phyloP scores from a whole-genome alignment of 2,329 filamentous ascomycete species.

The Apiospora malaysiana region DNA sequence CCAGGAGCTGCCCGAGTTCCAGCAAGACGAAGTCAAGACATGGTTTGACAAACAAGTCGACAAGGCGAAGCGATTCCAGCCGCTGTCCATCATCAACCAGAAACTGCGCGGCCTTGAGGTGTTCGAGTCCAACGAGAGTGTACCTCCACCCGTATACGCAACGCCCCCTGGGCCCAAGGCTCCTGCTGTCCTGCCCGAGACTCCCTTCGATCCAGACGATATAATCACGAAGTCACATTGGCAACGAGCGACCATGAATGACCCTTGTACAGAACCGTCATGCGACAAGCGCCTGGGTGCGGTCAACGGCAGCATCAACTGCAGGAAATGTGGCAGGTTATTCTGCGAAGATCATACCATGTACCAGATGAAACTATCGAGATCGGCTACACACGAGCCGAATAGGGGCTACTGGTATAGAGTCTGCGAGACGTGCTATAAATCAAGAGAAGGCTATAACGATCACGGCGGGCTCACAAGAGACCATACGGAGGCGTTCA shows the following conservation, averaged over 20 bases:
- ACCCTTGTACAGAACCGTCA: constrained; percentile 84
- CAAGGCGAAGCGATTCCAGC: constrained; percentile 92
- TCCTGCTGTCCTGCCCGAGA: constrained; percentile 43
- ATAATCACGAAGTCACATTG: constrained; percentile 88
- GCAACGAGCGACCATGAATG: constrained; percentile 77
- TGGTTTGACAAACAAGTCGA: constrained; percentile 96
- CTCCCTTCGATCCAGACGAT: constrained; percentile 79
- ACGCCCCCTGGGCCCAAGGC: constrained; percentile 40
- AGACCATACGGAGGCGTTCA: constrained; percentile 77
- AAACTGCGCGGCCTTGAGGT: constrained; percentile 92
- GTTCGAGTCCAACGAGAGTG: constrained; percentile 87
- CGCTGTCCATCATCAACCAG: constrained; percentile 88
- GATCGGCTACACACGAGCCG: constrained; percentile 88
- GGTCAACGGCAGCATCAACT: constrained; percentile 86
- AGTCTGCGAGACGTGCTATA: constrained; percentile 99
- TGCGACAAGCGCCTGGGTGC: constrained; percentile 82
- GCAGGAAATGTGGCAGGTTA: constrained; percentile 86
- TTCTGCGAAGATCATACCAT: constrained; percentile 99
- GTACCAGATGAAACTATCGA: constrained; percentile 98
- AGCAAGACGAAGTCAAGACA: constrained; percentile 93
- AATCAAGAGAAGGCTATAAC: constrained; percentile 93
- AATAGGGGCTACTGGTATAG: constrained; percentile 90
- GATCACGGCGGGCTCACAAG: constrained; percentile 77
- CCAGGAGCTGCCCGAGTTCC: constrained; percentile 84
- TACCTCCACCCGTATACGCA: constrained; percentile 37